A percentile compares a stretch with the other conserved stretches of the same genome.
Conservation (phyloP, 2,329 filamentous ascomycete genomes). For the Zalaria obscura region DNA sequence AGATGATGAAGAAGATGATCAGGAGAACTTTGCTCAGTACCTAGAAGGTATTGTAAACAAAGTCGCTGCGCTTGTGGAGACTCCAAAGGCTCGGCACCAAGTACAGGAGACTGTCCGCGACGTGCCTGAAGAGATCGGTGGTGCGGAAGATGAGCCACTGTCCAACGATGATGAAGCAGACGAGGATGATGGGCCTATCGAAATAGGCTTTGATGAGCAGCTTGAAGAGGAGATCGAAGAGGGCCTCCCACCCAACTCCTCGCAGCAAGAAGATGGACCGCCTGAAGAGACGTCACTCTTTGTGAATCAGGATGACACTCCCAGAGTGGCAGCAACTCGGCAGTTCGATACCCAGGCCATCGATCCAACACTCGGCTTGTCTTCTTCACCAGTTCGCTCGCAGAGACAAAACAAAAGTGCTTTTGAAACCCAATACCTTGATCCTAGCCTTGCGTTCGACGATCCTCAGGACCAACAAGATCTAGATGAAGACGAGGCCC, state of each 20-base stretch:
- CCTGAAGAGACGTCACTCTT: background rate
- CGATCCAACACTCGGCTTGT: background rate
- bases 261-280: background rate
- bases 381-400: background rate
- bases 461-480: background rate
- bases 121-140: background rate
- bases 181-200: background rate
- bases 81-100: too few species aligned
- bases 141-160: background rate
- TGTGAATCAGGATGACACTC: too few species aligned
- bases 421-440: too few species aligned
- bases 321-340: background rate
- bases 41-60: conserved; percentile 8
- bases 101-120: too few species aligned
- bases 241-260: background rate
- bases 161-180: conserved; percentile 1
- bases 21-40: conserved; percentile 11
- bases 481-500: conserved; percentile 2
- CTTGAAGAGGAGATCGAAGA: background rate
- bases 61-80: background rate
- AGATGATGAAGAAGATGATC: conserved; percentile 16
- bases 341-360: background rate
- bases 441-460: background rate
- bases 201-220: background rate
- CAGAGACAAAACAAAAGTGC: too few species aligned